Evolutionary conservation across 106 monocot genomes (phyloP).

Genomic region (Phalaenopsis aphrodite): DNA sequence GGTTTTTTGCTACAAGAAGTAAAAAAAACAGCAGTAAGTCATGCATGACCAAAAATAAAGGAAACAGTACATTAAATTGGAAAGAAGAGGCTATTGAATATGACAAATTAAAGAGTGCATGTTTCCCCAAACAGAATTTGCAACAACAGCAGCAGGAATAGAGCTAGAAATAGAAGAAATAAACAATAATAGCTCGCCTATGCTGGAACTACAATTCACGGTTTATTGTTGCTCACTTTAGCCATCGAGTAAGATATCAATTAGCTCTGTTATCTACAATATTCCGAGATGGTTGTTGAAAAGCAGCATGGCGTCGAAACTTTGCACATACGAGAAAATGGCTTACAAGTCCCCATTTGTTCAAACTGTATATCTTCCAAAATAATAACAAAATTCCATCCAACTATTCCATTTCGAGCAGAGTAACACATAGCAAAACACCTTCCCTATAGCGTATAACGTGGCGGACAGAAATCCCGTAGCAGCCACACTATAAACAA

Average conservation of each 20-base stretch:
- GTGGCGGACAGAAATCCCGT: not conserved
- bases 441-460: not conserved
- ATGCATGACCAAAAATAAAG: not conserved
- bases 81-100: not conserved
- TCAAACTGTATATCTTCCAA: not conserved
- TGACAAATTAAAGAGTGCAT: not conserved
- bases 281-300: not conserved
- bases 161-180: not conserved
- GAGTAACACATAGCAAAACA: not conserved
- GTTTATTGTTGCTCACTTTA: not conserved
- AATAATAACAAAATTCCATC: not conserved
- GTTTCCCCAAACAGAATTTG: not conserved
- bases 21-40: not conserved
- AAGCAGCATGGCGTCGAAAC: not conserved
- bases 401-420: not conserved
- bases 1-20: slow-evolving; percentile 54
- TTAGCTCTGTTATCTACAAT: not conserved
- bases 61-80: not conserved
- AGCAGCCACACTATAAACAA: not conserved
- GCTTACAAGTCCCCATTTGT: not conserved
- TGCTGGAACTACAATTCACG: not conserved
- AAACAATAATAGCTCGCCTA: not conserved
- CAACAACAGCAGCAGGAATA: not conserved
- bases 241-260: not conserved
- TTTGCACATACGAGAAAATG: not conserved